A percentile compares a stretch with the other conserved stretches of the same genome.
Evolutionary conservation across 73 alveolate genomes (phyloP).

Genomic region (Tetrahymena elliotti): DNA sequence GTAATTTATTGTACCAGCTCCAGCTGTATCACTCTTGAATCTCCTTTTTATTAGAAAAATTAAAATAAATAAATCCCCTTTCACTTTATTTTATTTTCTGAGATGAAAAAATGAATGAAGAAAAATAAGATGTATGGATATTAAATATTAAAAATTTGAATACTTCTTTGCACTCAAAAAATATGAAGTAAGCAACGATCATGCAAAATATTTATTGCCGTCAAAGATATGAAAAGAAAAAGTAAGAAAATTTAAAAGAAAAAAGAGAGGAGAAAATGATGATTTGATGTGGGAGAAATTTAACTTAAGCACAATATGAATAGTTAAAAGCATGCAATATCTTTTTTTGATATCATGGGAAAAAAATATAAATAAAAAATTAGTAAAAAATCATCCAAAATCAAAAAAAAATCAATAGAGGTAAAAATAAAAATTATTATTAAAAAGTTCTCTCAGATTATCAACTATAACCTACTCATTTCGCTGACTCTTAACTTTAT

Average conservation of each 20-base stretch:
- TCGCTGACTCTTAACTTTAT: not conserved
- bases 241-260: not conserved
- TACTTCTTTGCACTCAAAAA: not conserved
- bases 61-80: not conserved
- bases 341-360: not conserved
- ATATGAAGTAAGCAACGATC: not conserved
- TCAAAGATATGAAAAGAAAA: not conserved
- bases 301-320: not conserved
- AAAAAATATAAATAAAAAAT: not conserved
- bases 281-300: constrained; percentile 1
- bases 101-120: not conserved
- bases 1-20: not conserved
- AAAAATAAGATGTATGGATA: not conserved
- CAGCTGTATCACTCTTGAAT: not conserved
- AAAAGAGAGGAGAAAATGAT: not conserved
- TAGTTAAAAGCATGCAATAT: not conserved
- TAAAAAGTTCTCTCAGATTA: not conserved
- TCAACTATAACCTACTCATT: not conserved
- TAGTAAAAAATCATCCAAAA: not conserved
- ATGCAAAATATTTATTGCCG: not conserved
- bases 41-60: not conserved
- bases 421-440: not conserved
- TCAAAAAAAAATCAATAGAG: not conserved
- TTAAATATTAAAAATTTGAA: not conserved
- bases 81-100: not conserved